Conservation (phyloP, 2,329 filamentous ascomycete species). For the Arthrinium phaeospermum region DNA sequence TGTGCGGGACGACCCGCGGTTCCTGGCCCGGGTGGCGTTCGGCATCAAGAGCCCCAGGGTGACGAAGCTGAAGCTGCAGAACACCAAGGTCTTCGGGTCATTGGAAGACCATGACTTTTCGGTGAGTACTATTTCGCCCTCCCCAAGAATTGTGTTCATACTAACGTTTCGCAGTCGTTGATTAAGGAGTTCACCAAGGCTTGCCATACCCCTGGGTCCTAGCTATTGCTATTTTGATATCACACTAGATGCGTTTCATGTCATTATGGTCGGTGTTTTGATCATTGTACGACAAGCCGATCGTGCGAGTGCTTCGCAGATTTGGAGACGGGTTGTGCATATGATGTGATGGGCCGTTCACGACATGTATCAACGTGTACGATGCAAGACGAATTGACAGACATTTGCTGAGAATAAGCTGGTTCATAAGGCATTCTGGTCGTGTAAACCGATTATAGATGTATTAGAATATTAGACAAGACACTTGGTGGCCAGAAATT, state of each 20-base stretch:
- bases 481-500: background rate
- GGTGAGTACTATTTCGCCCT: constrained; percentile 38
- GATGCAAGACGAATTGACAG: no score
- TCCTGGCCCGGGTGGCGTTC: constrained; percentile 65
- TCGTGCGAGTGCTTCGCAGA: no score
- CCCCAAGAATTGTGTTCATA: constrained; percentile 23
- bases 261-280: fast-evolving
- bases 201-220: constrained; percentile 27
- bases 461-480: background rate
- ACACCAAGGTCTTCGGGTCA: constrained; percentile 53
- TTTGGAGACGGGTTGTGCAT: no score
- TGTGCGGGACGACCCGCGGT: constrained; percentile 61
- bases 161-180: constrained; percentile 31
- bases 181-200: constrained; percentile 37
- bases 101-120: constrained; percentile 61
- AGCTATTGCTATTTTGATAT: background rate
- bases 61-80: constrained; percentile 52
- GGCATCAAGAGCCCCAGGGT: constrained; percentile 65
- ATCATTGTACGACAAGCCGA: no score
- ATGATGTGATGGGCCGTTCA: no score
- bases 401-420: no score
- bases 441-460: background rate
- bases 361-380: no score
- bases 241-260: fast-evolving
- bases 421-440: background rate